Conservation (phyloP, 331 rosid genomes). For the Prunus yedoensis region DNA sequence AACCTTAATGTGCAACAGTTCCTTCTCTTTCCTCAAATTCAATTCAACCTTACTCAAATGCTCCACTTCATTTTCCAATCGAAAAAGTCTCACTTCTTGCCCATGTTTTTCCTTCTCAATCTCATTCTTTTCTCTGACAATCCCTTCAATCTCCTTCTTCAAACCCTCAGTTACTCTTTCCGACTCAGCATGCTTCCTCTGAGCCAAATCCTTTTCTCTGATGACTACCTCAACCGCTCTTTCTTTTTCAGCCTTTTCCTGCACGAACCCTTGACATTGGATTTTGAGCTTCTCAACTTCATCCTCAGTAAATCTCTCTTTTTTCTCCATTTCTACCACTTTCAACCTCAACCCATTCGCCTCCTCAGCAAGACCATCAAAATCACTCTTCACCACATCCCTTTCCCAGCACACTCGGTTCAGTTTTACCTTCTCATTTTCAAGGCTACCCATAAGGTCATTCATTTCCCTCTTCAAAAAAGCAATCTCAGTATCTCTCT, state of each 20-base stretch:
- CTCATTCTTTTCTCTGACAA: conserved; percentile 40
- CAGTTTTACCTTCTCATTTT: conserved; percentile 32
- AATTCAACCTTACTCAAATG: conserved; percentile 17
- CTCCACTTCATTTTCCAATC: conserved; percentile 38
- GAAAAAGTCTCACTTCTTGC: conserved; percentile 17
- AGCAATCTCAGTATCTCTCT: conserved; percentile 36
- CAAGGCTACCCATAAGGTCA: conserved; percentile 27
- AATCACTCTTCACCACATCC: conserved; percentile 33
- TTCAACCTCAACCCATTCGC: conserved; percentile 33
- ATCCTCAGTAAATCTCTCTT: conserved; percentile 20
- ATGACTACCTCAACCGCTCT: conserved; percentile 20
- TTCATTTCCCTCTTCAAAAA: conserved; percentile 26
- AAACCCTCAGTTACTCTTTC: conserved; percentile 28
- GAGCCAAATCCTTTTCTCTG: conserved; percentile 39
- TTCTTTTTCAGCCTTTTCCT: conserved; percentile 36
- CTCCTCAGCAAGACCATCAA: conserved; percentile 23
- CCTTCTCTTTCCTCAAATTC: conserved; percentile 29
- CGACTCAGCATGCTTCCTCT: conserved; percentile 32
- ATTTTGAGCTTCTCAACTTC: conserved; percentile 33
- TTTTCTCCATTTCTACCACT: conserved; percentile 33
- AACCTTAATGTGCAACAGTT: conserved; percentile 20
- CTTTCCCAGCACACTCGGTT: conserved; percentile 37
- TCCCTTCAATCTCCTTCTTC: conserved; percentile 33
- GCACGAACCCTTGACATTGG: conserved; percentile 21
- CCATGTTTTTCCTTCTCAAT: conserved; percentile 17